Conservation (phyloP, 1,139 yeast species). For the Lodderomyces oxycetoniae region DNA sequence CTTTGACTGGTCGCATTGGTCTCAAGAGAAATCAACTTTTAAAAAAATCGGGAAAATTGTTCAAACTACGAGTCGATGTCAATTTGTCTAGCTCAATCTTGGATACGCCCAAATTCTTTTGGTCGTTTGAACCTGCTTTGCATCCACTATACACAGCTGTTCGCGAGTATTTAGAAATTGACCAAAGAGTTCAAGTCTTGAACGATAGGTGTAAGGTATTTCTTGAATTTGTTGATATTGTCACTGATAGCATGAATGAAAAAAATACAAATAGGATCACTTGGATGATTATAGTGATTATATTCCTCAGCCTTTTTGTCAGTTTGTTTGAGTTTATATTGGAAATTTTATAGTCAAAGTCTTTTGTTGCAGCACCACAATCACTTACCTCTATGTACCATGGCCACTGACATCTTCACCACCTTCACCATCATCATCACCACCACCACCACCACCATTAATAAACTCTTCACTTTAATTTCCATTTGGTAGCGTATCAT, state of each 20-base stretch:
- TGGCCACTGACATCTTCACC: too few species aligned
- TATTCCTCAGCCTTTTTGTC: slow-evolving; percentile 73
- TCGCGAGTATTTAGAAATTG: slow-evolving; percentile 89
- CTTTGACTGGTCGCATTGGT: slow-evolving; percentile 84
- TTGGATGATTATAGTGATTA: slow-evolving; percentile 81
- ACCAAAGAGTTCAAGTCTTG: slow-evolving; percentile 86
- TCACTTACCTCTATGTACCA: too few species aligned
- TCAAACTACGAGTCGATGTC: slow-evolving; percentile 88
- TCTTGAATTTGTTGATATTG: slow-evolving; percentile 85
- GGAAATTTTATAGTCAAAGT: slow-evolving; percentile 23
- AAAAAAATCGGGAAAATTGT: slow-evolving; percentile 83
- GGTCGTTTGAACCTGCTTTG: slow-evolving; percentile 94
- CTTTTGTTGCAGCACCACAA: too few species aligned
- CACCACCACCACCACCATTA: neutral
- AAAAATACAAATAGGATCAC: slow-evolving; percentile 87
- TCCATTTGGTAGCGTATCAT: too few species aligned
- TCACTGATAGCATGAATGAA: slow-evolving; percentile 92
- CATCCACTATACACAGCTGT: slow-evolving; percentile 89
- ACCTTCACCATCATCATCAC: too few species aligned
- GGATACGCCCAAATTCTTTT: slow-evolving; percentile 93
- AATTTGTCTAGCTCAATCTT: slow-evolving; percentile 84
- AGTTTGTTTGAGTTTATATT: slow-evolving; percentile 42
- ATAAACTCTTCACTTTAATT: too few species aligned
- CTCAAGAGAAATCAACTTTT: slow-evolving; percentile 71
- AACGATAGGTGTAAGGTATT: slow-evolving; percentile 93